Percentiles rank a stretch among this genome's conserved stretches.
phyloP scores from a whole-genome alignment of 129 eudicot species.

The Heracleum sosnowskyi region DNA sequence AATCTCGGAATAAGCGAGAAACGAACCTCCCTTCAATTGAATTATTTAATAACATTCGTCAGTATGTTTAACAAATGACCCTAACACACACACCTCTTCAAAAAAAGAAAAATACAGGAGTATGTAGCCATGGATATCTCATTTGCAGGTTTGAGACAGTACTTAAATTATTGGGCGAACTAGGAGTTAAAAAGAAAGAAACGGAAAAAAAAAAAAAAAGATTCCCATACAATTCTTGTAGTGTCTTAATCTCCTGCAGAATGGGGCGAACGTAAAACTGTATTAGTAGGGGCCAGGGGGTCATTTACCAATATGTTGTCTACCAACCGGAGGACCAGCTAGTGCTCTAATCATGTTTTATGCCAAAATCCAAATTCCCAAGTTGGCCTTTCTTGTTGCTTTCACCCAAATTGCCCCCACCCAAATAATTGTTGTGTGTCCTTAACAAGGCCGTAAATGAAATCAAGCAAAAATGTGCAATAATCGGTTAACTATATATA shows the following conservation, averaged over 20 bases:
- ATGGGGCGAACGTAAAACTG: not conserved
- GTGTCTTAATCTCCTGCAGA: not conserved
- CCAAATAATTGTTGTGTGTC: not conserved
- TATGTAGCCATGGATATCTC: no score
- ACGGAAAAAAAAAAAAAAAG: not conserved
- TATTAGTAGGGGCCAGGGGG: not conserved
- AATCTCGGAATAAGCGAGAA: no score
- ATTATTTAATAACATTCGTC: no score
- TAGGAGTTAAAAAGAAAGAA: no score
- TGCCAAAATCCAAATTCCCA: not conserved
- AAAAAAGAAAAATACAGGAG: no score
- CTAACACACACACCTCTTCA: no score
- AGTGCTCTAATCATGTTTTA: not conserved
- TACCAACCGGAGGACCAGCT: not conserved
- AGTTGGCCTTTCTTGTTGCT: not conserved
- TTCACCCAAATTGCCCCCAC: not conserved
- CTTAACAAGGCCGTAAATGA: no score
- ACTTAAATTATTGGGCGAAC: not conserved
- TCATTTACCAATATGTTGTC: not conserved
- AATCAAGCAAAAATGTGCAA: no score
- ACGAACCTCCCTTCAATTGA: no score
- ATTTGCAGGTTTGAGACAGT: no score
- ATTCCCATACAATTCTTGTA: not conserved
- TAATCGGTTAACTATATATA: no score
- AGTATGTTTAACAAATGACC: no score